phyloP scores from a whole-genome alignment of 352 stramenopile genomes.

The Globisporangium sylvaticum region DNA sequence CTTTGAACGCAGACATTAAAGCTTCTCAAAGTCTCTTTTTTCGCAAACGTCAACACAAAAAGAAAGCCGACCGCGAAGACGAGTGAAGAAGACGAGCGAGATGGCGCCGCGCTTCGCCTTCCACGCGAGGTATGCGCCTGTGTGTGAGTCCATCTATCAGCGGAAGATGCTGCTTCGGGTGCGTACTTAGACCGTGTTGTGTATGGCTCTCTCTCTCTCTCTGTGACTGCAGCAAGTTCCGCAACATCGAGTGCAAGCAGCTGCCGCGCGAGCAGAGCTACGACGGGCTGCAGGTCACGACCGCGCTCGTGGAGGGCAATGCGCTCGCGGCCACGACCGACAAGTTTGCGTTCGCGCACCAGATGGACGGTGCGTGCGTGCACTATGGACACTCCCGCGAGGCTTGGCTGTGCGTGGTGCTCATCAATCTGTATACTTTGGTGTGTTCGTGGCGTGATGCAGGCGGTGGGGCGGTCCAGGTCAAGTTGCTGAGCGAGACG shows the following conservation, averaged over 20 bases:
- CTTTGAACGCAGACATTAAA: not conserved
- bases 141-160: not conserved
- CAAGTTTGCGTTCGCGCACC: constrained; percentile 61
- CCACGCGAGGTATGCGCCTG: constrained; percentile 31
- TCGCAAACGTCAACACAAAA: not conserved
- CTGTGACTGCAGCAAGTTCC: constrained; percentile 55
- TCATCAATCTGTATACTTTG: not conserved
- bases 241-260: constrained; percentile 65
- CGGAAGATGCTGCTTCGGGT: not conserved
- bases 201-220: not conserved
- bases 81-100: not conserved
- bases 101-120: constrained; percentile 53
- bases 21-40: not conserved
- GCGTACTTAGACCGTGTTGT: not conserved
- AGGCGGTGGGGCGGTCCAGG: constrained; percentile 56
- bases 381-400: not conserved
- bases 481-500: constrained; percentile 45
- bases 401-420: not conserved
- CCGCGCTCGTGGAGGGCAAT: constrained; percentile 40
- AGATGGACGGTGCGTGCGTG: constrained; percentile 38
- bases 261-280: constrained; percentile 50
- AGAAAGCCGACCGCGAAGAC: not conserved
- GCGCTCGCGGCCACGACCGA: constrained; percentile 34
- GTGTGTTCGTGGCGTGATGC: not conserved
- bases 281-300: constrained; percentile 62